Conservation (phyloP, 2,329 filamentous ascomycete genomes). For the Leptographium galeiforme region DNA sequence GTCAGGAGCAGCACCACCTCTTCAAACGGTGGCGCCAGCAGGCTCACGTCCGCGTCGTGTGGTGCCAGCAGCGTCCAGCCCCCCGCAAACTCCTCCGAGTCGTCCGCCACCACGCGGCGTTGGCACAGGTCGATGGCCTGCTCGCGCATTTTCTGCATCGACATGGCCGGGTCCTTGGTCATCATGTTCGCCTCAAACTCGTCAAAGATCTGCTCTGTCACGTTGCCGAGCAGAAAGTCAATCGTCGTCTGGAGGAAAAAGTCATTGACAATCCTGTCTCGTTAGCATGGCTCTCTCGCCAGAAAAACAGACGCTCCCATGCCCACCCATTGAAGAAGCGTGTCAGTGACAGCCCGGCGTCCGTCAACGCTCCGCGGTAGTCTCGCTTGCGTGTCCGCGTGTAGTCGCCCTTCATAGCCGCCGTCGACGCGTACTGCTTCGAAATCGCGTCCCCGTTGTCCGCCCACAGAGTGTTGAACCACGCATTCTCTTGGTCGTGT, state of each 20-base stretch:
- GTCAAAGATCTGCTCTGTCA: constrained; percentile 72
- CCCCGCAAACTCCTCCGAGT: constrained; percentile 71
- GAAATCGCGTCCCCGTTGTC: constrained; percentile 96
- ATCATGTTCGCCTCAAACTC: constrained; percentile 93
- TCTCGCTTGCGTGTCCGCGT: constrained; percentile 84
- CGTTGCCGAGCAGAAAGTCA: constrained; percentile 84
- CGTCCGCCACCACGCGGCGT: constrained; percentile 72
- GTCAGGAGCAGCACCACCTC: constrained; percentile 83
- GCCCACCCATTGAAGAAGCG: constrained; percentile 54
- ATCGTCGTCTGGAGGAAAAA: constrained; percentile 94
- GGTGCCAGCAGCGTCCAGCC: constrained; percentile 85
- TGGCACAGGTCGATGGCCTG: constrained; percentile 82
- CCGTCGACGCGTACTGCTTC: constrained; percentile 89
- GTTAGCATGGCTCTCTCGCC: background rate
- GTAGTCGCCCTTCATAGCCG: constrained; percentile 92
- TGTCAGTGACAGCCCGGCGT: constrained; percentile 78
- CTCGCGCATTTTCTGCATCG: constrained; percentile 70
- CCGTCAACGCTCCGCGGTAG: constrained; percentile 80
- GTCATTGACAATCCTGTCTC: constrained; percentile 85
- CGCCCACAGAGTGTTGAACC: constrained; percentile 96
- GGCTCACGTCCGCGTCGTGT: constrained; percentile 47
- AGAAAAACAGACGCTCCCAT: background rate
- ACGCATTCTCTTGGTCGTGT: constrained; percentile 64
- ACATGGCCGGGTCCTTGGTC: constrained; percentile 81
- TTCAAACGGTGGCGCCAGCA: constrained; percentile 63